Evolutionary conservation across 192 early-diverging fungal species (phyloP).

Genomic region (Geranomyces michiganensis): DNA sequence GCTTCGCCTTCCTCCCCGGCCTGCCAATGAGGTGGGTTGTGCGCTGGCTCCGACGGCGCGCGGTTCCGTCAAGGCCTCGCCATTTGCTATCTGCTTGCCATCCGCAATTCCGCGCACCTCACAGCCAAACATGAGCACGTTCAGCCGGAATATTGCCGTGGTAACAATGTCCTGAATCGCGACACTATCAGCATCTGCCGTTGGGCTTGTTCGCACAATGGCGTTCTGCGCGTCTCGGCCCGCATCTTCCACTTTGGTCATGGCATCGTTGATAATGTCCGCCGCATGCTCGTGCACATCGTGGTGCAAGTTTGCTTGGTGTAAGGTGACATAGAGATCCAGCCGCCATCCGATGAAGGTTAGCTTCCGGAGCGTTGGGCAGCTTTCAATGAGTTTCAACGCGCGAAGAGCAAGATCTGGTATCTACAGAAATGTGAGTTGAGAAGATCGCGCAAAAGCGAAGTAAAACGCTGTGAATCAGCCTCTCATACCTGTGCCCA

Average conservation of each 20-base stretch:
- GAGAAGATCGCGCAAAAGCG: no score
- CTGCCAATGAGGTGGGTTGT: background rate
- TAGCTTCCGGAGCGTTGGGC: background rate
- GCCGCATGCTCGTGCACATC: slow-evolving; percentile 17
- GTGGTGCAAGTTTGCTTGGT: background rate
- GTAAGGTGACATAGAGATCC: slow-evolving; percentile 10
- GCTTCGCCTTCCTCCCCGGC: background rate
- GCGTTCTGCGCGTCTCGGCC: background rate
- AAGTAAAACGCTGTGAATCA: no score
- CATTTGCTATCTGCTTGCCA: slow-evolving; percentile 27
- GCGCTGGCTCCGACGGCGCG: background rate
- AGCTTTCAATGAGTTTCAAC: slow-evolving; percentile 6
- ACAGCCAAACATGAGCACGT: slow-evolving; percentile 28
- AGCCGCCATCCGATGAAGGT: slow-evolving; percentile 13
- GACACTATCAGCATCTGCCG: background rate
- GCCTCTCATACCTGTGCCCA: slow-evolving; percentile 2
- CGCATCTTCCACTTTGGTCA: slow-evolving; percentile 16
- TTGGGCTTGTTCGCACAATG: background rate
- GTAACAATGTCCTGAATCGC: background rate
- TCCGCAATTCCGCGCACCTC: slow-evolving; percentile 20
- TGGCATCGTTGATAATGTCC: slow-evolving; percentile 6
- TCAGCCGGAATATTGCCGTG: slow-evolving; percentile 6
- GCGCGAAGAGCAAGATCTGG: background rate
- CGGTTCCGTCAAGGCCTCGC: slow-evolving; percentile 1
- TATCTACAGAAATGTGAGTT: background rate